A percentile compares a stretch with the other conserved stretches of the same genome.
phyloP scores from a whole-genome alignment of 1,139 yeast species.

The Saccharomyces hybrid region DNA sequence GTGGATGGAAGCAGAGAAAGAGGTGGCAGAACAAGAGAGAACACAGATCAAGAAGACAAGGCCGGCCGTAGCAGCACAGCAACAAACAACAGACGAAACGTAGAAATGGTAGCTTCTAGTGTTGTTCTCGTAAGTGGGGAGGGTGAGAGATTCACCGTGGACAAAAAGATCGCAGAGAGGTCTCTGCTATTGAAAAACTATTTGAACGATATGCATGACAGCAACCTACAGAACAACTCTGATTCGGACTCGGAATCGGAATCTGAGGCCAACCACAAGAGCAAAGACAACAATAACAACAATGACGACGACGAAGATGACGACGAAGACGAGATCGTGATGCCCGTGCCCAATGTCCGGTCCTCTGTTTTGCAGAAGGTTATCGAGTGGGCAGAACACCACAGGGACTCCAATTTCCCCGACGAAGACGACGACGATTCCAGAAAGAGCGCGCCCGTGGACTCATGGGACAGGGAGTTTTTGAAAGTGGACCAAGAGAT shows the following conservation, averaged over 20 bases:
- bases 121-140: slow-evolving; percentile 63
- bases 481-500: slow-evolving; percentile 96
- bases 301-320: slow-evolving; percentile 43
- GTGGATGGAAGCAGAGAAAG: not conserved
- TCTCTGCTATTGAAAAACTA: slow-evolving; percentile 83
- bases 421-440: slow-evolving; percentile 76
- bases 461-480: slow-evolving; percentile 95
- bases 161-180: slow-evolving; percentile 81
- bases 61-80: slow-evolving; percentile 9
- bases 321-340: slow-evolving; percentile 59
- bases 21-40: not conserved
- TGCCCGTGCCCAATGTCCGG: slow-evolving; percentile 88
- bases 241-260: slow-evolving; percentile 23
- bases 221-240: slow-evolving; percentile 42
- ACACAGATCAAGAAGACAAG: no score
- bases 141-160: slow-evolving; percentile 66
- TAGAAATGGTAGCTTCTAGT: not conserved
- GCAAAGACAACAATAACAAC: slow-evolving; percentile 4
- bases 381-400: slow-evolving; percentile 96
- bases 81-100: slow-evolving; percentile 4
- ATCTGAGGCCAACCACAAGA: slow-evolving; percentile 5
- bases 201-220: slow-evolving; percentile 71
- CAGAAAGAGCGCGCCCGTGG: slow-evolving; percentile 76
- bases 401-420: slow-evolving; percentile 73
- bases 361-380: slow-evolving; percentile 84